Base-by-base conservation (phyloP, 2,329 filamentous ascomycete genomes). In the Ophiocordyceps camponoti-leonardi region DNA sequence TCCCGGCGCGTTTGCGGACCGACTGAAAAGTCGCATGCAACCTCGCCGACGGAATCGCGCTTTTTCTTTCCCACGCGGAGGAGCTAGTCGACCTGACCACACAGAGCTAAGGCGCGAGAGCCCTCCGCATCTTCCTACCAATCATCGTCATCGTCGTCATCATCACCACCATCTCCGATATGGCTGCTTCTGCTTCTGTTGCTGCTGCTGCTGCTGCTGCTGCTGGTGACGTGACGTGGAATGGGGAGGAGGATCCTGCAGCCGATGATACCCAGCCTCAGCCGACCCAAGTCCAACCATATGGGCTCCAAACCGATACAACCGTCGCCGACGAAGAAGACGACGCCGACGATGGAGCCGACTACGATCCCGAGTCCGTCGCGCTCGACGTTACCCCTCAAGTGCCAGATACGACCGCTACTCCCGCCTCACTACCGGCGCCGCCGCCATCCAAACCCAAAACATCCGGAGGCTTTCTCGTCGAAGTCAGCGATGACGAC, bases 281-380 rank as follows among this genome's bases (percentile, higher is more conserved):
- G 62, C 65, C 68, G 69, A 73, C 69, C 64, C 68, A 71, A 59
- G 63, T 72, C 64, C 64, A 73, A 66, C 66, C 63, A 63, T 64
- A 72, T 67, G 66, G 69, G 58, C 60, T 62, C 66, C 65, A 63
- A 53, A 61, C 63, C 60, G 60, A 63, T 54, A 65, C 63, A 54
- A 64, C 63, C 52, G 61, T 64, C 66, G 66, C 61, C 57, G 61
- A 64, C 55, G 65, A 66, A 56, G 65, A 68, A 56, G 65, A 68
- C 60, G 68, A 65, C 52, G 61, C 60, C 54, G 72, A 74, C 52
- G 73, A 75, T 58, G 68, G 66, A 48, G 71, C 63, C 52, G 73
- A 76, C 53, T 77, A 77, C 64, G 72, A 76, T 51, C 72, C 73
- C 48, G 72, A 74, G 56, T 74, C 72, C 46, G 64, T 75, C 56